Evolutionary conservation across 805 yeast species (phyloP).

Genomic region (Kazachstania psychrophila): DNA sequence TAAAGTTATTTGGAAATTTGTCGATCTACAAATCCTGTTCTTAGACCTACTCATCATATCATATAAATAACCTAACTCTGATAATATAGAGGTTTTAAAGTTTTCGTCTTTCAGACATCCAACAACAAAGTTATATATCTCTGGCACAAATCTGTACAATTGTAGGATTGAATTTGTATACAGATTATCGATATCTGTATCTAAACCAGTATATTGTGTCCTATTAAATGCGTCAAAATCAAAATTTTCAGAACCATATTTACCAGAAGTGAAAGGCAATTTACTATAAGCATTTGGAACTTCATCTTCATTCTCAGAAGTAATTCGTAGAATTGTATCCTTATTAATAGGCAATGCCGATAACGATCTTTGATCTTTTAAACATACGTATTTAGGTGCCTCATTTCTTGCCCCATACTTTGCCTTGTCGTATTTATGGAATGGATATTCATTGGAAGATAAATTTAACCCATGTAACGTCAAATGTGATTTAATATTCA

Average conservation of each 20-base stretch:
- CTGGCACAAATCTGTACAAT: conserved; percentile 67
- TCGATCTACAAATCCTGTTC: conserved; percentile 70
- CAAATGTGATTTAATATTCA: conserved; percentile 4
- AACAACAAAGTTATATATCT: conserved; percentile 56
- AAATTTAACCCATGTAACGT: conserved; percentile 4
- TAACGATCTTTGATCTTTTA: conserved; percentile 26
- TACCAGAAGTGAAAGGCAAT: conserved; percentile 71
- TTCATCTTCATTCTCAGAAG: conserved; percentile 27
- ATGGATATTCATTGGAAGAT: conserved; percentile 30
- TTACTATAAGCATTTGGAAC: conserved; percentile 70
- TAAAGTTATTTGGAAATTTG: conserved; percentile 60
- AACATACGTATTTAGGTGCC: conserved; percentile 35
- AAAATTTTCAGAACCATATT: conserved; percentile 88
- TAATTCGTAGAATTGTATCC: conserved; percentile 16
- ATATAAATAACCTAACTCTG: conserved; percentile 79
- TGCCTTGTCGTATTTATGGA: conserved; percentile 46
- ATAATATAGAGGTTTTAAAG: conserved; percentile 44
- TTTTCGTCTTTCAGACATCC: conserved; percentile 47
- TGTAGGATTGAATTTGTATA: conserved; percentile 74
- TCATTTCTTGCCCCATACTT: conserved; percentile 52
- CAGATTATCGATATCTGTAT: conserved; percentile 73
- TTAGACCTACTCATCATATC: conserved; percentile 84
- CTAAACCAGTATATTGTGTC: conserved; percentile 74
- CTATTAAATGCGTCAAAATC: conserved; percentile 79
- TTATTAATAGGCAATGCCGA: conserved; percentile 8